These are phyloP conservation scores for Dioscorea alata DNA, from an alignment of 106 monocot species.

Conservation along the genomic window DNA sequence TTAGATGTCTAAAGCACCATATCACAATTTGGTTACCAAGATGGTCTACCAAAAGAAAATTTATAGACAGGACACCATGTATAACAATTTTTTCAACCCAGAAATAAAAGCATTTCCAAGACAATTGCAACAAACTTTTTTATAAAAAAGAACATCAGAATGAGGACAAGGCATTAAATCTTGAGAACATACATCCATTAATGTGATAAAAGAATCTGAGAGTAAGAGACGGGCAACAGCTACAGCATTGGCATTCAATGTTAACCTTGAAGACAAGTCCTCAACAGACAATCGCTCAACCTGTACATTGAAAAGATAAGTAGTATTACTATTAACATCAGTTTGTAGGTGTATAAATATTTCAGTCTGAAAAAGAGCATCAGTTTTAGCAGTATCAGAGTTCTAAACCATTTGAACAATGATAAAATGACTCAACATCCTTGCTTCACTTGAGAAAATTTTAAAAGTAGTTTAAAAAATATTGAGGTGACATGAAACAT, in stretches of 20 bases:
- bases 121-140: too few relatives aligned
- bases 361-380: background rate
- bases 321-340: background rate
- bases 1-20: too few relatives aligned
- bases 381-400: background rate
- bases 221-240: conserved; percentile 70
- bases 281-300: conserved; percentile 77
- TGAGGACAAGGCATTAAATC: background rate
- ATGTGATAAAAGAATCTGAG: conserved; percentile 77
- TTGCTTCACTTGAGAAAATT: too few relatives aligned
- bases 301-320: conserved; percentile 23
- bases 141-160: background rate
- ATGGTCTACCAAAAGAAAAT: too few relatives aligned
- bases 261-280: conserved; percentile 78
- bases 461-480: too few relatives aligned
- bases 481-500: too few relatives aligned
- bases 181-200: conserved; percentile 82
- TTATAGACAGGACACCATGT: too few relatives aligned
- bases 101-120: too few relatives aligned
- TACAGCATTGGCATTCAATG: conserved; percentile 53
- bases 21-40: too few relatives aligned
- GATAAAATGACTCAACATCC: too few relatives aligned
- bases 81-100: too few relatives aligned
- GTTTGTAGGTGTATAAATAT: background rate
- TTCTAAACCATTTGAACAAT: too few relatives aligned